These are phyloP conservation scores for Fragilariopsis cylindrus DNA, from an alignment of 108 stramenopile genomes.

Conservation along the genomic window DNA sequence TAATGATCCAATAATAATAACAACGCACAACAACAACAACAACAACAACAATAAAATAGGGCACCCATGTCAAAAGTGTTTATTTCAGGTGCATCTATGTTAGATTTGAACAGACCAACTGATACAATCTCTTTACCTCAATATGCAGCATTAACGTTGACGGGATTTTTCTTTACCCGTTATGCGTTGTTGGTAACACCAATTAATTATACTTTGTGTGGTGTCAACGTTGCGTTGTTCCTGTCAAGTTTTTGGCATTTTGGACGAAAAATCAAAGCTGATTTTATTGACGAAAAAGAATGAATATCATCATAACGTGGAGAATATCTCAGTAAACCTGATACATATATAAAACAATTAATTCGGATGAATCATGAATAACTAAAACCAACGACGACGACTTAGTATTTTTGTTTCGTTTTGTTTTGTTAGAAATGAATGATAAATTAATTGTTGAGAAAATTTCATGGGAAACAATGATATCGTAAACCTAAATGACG, in stretches of 20 bases:
- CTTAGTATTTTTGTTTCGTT: no score
- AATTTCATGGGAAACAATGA: no score
- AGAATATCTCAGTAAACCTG: background rate
- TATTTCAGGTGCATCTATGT: conserved; percentile 79
- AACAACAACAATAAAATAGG: conserved; percentile 41
- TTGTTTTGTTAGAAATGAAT: no score
- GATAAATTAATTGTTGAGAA: no score
- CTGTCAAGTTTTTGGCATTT: conserved; percentile 82
- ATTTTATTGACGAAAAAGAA: conserved; percentile 51
- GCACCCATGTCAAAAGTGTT: conserved; percentile 92
- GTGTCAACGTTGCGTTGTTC: conserved; percentile 83
- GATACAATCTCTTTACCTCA: conserved; percentile 86
- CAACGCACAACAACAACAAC: background rate
- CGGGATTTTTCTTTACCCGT: conserved; percentile 86
- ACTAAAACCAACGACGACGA: no score
- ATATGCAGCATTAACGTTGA: conserved; percentile 79
- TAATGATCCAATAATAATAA: background rate
- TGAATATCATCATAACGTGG: conserved; percentile 1
- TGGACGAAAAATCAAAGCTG: conserved; percentile 84
- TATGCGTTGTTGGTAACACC: conserved; percentile 81
- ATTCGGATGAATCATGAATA: no score
- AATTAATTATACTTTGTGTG: conserved; percentile 81
- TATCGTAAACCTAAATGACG: no score
- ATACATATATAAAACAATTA: no score
- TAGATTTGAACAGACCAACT: conserved; percentile 83